Evolutionary conservation across 441 rosid genomes (phyloP).

Genomic region (Croton setiger): DNA sequence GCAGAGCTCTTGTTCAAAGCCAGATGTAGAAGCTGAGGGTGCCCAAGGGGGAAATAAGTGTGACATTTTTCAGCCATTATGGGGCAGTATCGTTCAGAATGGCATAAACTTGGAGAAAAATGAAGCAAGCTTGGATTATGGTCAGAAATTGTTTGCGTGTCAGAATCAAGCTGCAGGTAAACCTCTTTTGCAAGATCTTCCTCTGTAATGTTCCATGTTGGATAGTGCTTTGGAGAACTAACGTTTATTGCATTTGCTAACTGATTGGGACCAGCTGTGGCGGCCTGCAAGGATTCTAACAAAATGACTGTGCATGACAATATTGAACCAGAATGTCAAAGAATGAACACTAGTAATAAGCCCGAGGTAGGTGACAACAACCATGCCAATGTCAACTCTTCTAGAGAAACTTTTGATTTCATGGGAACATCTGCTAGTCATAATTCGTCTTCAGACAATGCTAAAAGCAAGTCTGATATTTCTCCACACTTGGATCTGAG

Average conservation of each 20-base stretch:
- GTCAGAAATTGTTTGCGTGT: constrained; percentile 28
- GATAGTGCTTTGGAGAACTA: constrained; percentile 9
- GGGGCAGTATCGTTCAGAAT: constrained; percentile 26
- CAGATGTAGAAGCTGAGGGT: constrained; percentile 63
- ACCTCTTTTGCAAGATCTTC: constrained; percentile 10
- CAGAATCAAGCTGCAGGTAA: constrained; percentile 41
- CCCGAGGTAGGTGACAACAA: constrained; percentile 27
- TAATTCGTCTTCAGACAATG: constrained; percentile 25
- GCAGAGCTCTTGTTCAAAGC: constrained; percentile 85
- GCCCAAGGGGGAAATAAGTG: constrained; percentile 35
- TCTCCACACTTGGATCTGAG: constrained; percentile 66
- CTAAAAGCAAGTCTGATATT: constrained; percentile 37
- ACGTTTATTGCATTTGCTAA: constrained; percentile 1
- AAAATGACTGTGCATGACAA: constrained; percentile 18
- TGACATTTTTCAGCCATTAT: constrained; percentile 22
- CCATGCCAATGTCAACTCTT: constrained; percentile 24
- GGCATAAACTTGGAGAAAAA: constrained; percentile 28
- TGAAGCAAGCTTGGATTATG: constrained; percentile 21
- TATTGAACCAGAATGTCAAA: constrained; percentile 28
- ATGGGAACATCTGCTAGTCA: constrained; percentile 56
- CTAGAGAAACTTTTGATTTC: constrained; percentile 70
- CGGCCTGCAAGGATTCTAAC: constrained; percentile 24
- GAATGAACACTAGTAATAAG: constrained; percentile 26
- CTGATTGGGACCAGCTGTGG: constrained; percentile 28
- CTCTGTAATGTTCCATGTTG: constrained; percentile 13